These are phyloP conservation scores for Scenedesmus sp. DNA, from an alignment of 163 green algal genomes.

Conservation along the genomic window DNA sequence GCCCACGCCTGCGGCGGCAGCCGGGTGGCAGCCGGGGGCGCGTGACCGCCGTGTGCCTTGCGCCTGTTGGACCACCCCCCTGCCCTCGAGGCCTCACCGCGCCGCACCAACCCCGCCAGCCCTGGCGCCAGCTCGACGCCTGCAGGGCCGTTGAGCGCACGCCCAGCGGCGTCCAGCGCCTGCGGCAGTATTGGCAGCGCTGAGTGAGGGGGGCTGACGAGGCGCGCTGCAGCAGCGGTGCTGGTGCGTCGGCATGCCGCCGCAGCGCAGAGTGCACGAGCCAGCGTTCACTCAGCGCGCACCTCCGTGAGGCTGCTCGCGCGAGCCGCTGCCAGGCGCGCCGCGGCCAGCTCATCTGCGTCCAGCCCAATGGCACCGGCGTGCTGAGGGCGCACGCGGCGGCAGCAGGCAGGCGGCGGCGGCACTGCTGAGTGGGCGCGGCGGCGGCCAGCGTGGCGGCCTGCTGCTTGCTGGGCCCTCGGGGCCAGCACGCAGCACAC, in stretches of 20 bases:
- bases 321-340: conserved; percentile 32
- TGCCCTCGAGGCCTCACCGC: neutral
- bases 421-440: neutral
- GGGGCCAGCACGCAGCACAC: conserved; percentile 61
- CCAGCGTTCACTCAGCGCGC: neutral
- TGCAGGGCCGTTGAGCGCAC: conserved; percentile 5
- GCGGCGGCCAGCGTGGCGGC: too few relatives aligned
- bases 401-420: neutral
- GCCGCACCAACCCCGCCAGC: conserved; percentile 5
- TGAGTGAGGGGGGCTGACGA: too few relatives aligned
- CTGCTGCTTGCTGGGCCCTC: too few relatives aligned
- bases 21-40: neutral
- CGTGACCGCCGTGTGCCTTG: neutral
- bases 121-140: conserved; percentile 20
- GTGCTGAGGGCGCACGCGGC: too few relatives aligned
- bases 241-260: too few relatives aligned
- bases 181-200: neutral
- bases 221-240: neutral
- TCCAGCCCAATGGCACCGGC: conserved; percentile 16
- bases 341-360: conserved; percentile 18
- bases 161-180: conserved; percentile 23
- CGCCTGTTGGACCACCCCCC: too few relatives aligned
- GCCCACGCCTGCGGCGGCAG: conserved; percentile 64
- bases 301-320: conserved; percentile 30
- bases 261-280: neutral